Evolutionary conservation across 805 yeast species (phyloP).

Genomic region (Wickerhamomyces queroliae): DNA sequence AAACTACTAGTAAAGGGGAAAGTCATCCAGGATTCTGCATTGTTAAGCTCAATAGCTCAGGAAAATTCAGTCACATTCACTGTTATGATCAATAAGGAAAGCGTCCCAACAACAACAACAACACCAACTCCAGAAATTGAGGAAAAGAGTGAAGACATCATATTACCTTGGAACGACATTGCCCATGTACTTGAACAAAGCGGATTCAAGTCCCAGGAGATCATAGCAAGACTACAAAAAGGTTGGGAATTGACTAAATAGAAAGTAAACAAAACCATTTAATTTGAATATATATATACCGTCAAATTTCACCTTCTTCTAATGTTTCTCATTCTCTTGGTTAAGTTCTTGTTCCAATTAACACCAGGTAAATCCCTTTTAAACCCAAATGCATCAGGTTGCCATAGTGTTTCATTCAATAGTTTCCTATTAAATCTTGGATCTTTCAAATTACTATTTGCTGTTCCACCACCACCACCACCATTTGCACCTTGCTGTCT

Average conservation of each 20-base stretch:
- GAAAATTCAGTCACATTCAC: conserved; percentile 35
- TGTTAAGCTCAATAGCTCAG: conserved; percentile 26
- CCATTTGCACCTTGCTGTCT: conserved; percentile 29
- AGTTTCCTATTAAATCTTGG: conserved; percentile 21
- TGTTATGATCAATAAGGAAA: conserved; percentile 33
- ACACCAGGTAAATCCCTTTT: conserved; percentile 42
- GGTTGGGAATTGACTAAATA: conserved; percentile 33
- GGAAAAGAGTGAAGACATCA: conserved; percentile 8
- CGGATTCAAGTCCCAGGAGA: conserved; percentile 24
- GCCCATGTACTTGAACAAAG: conserved; percentile 28
- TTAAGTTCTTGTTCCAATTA: conserved; percentile 56
- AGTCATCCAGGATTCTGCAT: conserved; percentile 48
- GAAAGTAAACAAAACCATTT: not conserved
- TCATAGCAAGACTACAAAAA: conserved; percentile 28
- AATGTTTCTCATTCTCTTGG: conserved; percentile 45
- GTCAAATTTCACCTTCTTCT: conserved; percentile 17
- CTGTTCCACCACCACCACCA: too few species aligned
- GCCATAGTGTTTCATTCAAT: conserved; percentile 26
- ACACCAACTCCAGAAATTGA: conserved; percentile 2
- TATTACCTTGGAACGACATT: conserved; percentile 49
- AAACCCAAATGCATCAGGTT: conserved; percentile 37
- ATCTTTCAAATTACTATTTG: too few species aligned
- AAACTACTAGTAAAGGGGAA: conserved; percentile 57
- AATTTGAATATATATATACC: not conserved
- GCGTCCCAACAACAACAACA: not conserved